phyloP scores from a whole-genome alignment of 345 rosid genomes.

The Excoecaria agallocha region DNA sequence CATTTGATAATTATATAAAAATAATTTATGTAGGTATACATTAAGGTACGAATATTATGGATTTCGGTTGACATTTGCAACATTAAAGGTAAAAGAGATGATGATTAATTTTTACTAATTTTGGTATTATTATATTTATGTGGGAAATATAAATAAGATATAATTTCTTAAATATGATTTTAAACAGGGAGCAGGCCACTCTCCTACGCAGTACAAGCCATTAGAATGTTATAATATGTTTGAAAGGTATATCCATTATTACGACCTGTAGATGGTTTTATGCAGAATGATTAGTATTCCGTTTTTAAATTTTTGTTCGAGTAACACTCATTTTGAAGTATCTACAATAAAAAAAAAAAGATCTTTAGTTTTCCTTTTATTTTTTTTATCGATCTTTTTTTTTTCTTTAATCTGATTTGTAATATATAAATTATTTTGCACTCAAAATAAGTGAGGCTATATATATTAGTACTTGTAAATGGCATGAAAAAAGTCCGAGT shows the following conservation, averaged over 20 bases:
- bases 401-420: too few relatives aligned
- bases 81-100: constrained; percentile 33
- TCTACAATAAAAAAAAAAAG: too few relatives aligned
- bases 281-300: too few relatives aligned
- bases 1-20: too few relatives aligned
- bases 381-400: too few relatives aligned
- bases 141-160: not conserved
- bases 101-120: not conserved
- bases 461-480: too few relatives aligned
- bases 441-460: too few relatives aligned
- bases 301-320: too few relatives aligned
- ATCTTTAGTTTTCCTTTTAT: too few relatives aligned
- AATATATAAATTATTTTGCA: too few relatives aligned
- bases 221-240: constrained; percentile 38
- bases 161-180: not conserved
- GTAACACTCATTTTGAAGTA: too few relatives aligned
- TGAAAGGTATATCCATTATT: constrained; percentile 36
- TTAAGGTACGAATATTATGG: constrained; percentile 25
- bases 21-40: constrained; percentile 30
- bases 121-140: not conserved
- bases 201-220: constrained; percentile 37
- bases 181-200: constrained; percentile 40
- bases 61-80: constrained; percentile 37
- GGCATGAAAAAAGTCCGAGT: too few relatives aligned
- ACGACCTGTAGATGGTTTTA: constrained; percentile 23